Evolutionary conservation across 805 yeast species (phyloP), one percentile per base, ranked within the genome.

Genomic region (Suhomyces kilbournensis): DNA sequence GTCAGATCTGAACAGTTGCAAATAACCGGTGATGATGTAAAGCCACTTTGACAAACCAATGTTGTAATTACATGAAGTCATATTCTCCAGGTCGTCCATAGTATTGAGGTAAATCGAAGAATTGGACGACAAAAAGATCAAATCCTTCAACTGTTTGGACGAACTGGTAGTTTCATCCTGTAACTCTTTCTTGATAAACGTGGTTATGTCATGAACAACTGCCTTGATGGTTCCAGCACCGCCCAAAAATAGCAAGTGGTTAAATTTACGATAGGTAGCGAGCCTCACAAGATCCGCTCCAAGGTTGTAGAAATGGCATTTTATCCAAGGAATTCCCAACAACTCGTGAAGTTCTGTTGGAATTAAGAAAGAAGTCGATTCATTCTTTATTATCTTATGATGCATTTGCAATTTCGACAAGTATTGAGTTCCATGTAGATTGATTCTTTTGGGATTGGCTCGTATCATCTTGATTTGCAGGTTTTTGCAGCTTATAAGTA

Each of bases 201-300:
- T 60, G 20, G 71, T 59, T 50, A 72, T 59, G 45, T 70, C 75
- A 43, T 59, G 60, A 6, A 72, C 76, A 14, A 70, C 56, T 19
- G 60, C 60, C 57, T 72, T 72, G 45, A 72, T 56, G 3, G 62
- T 49, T 2, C 73, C 69, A 0, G 75, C 75, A 5, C 74, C 71
- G 4, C 64, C 67, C 23, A 61, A 55, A 8, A 62, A 58, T 9
- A 70, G 49, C 17, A 64, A 54, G 25, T 64, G 60, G 35, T 65
- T 61, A 35, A 73, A 62, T 53, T 65, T 67, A 52, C 66, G 66
- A 58, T 73, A 73, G 3, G 69, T 58, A 44, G 64, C 64, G 9
- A 73, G 61, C 35, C 70, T 57, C 40, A 73, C 56, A 28, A 67
- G 61, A 48, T 73, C 76, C 35, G 63, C 62, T 5, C 78, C 78